These are phyloP conservation scores for Hordeum pubiflorum DNA, from an alignment of 202 grass and related monocot genomes.

Conservation along the genomic window DNA sequence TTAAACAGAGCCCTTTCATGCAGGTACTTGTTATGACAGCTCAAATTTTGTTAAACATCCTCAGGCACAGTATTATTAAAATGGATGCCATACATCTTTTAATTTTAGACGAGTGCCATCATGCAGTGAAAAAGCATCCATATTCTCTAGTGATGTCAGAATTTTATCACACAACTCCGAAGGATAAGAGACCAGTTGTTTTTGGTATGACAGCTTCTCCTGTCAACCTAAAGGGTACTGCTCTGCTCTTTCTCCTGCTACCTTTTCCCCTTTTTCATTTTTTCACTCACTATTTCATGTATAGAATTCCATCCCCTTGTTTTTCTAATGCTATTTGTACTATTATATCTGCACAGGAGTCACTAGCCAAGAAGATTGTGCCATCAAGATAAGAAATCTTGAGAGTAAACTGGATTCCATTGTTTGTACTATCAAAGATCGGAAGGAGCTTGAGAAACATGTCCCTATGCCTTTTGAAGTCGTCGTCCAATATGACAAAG, in stretches of 20 bases:
- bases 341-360: conserved; percentile 57
- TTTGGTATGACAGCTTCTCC: conserved; percentile 99
- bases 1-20: conserved; percentile 37
- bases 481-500: conserved; percentile 86
- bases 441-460: conserved; percentile 95
- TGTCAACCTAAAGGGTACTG: conserved; percentile 93
- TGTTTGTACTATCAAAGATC: conserved; percentile 91
- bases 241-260: conserved; percentile 24
- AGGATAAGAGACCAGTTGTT: conserved; percentile 85
- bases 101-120: conserved; percentile 99
- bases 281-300: not conserved
- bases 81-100: conserved; percentile 98
- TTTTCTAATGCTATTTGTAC: conserved; percentile 9
- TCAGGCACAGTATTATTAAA: conserved; percentile 99
- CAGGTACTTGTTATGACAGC: conserved; percentile 99
- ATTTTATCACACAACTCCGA: conserved; percentile 91
- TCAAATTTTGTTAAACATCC: conserved; percentile 99
- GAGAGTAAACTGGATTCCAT: conserved; percentile 91
- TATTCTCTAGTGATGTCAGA: conserved; percentile 99
- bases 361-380: conserved; percentile 97
- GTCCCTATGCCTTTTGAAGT: conserved; percentile 89
- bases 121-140: conserved; percentile 99
- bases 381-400: conserved; percentile 98
- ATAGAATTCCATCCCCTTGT: not conserved
- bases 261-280: not conserved